phyloP scores from a whole-genome alignment of 176 grass and related monocot species.

The Musa schizocarpa region DNA sequence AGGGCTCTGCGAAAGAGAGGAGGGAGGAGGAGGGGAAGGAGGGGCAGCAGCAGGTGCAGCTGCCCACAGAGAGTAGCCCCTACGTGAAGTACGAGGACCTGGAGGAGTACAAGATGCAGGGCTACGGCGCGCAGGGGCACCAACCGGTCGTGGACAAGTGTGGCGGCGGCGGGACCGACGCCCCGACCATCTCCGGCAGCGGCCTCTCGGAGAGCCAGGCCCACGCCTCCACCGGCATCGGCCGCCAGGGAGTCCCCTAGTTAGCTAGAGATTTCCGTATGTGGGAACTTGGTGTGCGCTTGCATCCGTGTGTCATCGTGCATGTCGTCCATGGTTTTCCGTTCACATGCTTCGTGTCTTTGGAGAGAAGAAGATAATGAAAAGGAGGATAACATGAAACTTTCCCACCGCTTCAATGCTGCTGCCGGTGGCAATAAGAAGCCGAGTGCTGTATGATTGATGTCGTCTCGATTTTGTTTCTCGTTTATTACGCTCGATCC shows the following conservation, averaged over 20 bases:
- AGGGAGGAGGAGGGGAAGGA: neutral
- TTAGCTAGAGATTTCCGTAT: no score
- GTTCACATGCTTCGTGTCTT: no score
- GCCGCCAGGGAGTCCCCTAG: neutral
- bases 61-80: slow-evolving; percentile 66
- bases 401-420: no score
- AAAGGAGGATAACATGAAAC: no score
- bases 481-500: no score
- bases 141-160: slow-evolving; percentile 41
- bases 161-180: slow-evolving; percentile 43
- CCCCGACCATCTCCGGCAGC: slow-evolving; percentile 45
- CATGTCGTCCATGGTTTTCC: no score
- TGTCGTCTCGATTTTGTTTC: no score
- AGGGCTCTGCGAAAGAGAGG: neutral
- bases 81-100: slow-evolving; percentile 55
- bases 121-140: slow-evolving; percentile 58
- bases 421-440: no score
- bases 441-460: no score
- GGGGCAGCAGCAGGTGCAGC: slow-evolving; percentile 21
- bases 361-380: no score
- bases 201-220: slow-evolving; percentile 3
- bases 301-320: no score
- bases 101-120: slow-evolving; percentile 77
- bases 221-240: neutral
- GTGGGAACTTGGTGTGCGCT: no score